Base-by-base conservation (phyloP, 1,284 basidiomycete genomes). In the Peniophora sp. region DNA sequence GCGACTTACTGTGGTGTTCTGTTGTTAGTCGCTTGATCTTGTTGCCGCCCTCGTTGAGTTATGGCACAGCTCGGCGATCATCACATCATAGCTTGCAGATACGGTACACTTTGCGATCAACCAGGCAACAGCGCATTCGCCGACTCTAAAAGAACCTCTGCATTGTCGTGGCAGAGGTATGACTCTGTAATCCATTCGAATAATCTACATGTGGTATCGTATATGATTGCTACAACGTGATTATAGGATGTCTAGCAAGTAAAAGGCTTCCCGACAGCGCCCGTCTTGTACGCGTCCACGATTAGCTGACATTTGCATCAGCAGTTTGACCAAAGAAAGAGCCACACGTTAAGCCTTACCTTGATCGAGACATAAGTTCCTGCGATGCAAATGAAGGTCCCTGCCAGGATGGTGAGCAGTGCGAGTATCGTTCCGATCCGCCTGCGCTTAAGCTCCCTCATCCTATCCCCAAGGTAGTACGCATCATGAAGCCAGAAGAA, bases 401-500 rank as follows among this genome's bases (percentile, higher is more conserved):
- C 78, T 2, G 70, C 65, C 3, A 75, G 34, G 39, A 79, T 69
- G 6, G 74, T 78, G 47, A 72, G 57, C 6, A 74, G 53, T 16
- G 73, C 70, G 5, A 78, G 53, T 0, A 56, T 54, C 1, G 69
- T 65, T 44, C 67, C 65, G 8, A 65, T 48, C 51, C 66, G 66
- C 45, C 63, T 61, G 22, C 59, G 58, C 47, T 55, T 65, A 44
- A 75, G 54, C 5, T 58, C 69, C 5, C 48, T 51, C 43, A 52
- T 54, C 12, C 72, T 71, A 12, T 71, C 73, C 38, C 67, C 61
- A 8, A 73, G 55, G 55, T 77, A 62, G 54, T 74, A 74, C 3
- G 66, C 61, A 59, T 79, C 76, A 52, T 77, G 65, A n/a, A 79
- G 53, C 74, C 75, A 79, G 62, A 80, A 80, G 56, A 75, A 76